Conservation (phyloP, 495 filamentous ascomycete genomes). For the Trichocladium antarcticum region DNA sequence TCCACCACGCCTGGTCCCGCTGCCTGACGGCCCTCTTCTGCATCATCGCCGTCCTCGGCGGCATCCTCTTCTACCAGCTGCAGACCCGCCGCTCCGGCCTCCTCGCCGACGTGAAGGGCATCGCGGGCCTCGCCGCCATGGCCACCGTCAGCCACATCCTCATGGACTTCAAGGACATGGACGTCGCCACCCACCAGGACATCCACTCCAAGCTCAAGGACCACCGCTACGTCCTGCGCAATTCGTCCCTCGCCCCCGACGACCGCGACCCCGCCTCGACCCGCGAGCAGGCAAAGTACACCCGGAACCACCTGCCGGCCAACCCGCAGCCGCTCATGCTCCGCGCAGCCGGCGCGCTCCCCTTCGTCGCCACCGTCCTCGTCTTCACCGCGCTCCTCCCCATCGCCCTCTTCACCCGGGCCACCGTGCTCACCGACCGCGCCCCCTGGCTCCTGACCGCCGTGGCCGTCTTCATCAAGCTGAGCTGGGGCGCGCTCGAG, state of each 20-base stretch:
- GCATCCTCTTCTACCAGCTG: conserved; percentile 47
- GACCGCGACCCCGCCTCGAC: conserved; percentile 23
- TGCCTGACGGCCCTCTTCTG: conserved; percentile 42
- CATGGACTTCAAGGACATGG: conserved; percentile 62
- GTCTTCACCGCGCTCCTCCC: conserved; percentile 45
- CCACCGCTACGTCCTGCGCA: conserved; percentile 56
- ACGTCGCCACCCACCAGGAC: conserved; percentile 49
- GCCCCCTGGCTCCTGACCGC: conserved; percentile 54
- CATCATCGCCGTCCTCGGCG: conserved; percentile 46
- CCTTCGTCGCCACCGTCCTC: conserved; percentile 41
- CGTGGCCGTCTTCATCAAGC: conserved; percentile 53
- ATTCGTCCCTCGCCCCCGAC: conserved; percentile 50
- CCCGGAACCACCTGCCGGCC: conserved; percentile 31
- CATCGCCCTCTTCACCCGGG: conserved; percentile 45
- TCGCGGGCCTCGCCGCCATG: conserved; percentile 65
- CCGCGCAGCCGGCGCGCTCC: conserved; percentile 45
- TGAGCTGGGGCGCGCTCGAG: conserved; percentile 59
- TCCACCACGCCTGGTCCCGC: conserved; percentile 50
- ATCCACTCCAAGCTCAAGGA: conserved; percentile 55
- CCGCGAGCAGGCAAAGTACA: conserved; percentile 30
- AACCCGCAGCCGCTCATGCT: conserved; percentile 64
- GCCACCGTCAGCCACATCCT: conserved; percentile 60
- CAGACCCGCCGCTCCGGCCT: conserved; percentile 52
- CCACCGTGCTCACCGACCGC: conserved; percentile 44
- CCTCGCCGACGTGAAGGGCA: conserved; percentile 56